These are phyloP conservation scores for Starmerella khaoyaiensis DNA, from an alignment of 805 yeast genomes.

Conservation along the genomic window DNA sequence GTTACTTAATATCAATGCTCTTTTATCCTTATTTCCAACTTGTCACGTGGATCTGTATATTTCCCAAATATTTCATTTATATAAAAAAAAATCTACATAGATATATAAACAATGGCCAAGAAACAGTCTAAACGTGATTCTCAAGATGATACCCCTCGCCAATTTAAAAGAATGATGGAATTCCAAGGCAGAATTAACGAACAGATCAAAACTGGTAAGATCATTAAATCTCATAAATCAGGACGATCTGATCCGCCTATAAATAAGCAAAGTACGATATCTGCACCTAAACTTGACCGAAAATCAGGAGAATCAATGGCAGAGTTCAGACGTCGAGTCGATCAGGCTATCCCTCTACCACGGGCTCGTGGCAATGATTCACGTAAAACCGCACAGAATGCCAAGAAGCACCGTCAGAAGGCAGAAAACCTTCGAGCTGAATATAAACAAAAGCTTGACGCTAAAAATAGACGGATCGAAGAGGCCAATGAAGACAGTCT, in stretches of 20 bases:
- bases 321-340: conserved; percentile 31
- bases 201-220: background rate
- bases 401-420: conserved; percentile 22
- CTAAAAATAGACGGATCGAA: conserved; percentile 16
- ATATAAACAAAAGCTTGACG: conserved; percentile 16
- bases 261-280: conserved; percentile 2
- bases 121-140: too few species aligned
- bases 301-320: conserved; percentile 29
- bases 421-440: conserved; percentile 22
- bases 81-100: too few species aligned
- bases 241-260: background rate
- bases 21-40: too few species aligned
- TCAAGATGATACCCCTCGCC: conserved; percentile 30
- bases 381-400: conserved; percentile 22
- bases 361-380: conserved; percentile 27
- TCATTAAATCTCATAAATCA: background rate
- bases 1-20: too few species aligned
- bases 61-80: too few species aligned
- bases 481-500: conserved; percentile 20
- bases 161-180: conserved; percentile 26
- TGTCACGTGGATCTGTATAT: too few species aligned
- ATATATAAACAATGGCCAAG: too few species aligned
- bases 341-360: conserved; percentile 31
- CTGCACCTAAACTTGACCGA: conserved; percentile 8
- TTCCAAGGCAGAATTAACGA: conserved; percentile 4